Base-by-base conservation (phyloP, 108 stramenopile genomes). In the Asterionellopsis glacialis region DNA sequence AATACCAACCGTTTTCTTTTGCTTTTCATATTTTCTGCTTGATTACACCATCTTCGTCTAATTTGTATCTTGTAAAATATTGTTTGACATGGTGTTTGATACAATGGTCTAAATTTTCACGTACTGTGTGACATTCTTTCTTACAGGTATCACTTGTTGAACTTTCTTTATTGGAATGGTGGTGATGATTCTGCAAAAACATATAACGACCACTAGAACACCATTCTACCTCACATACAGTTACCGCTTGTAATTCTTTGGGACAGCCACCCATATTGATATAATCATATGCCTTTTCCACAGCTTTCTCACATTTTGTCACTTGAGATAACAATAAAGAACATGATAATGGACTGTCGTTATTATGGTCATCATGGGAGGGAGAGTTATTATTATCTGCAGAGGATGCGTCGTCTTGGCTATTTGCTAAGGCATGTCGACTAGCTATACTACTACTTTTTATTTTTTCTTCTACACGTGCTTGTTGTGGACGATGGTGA, bases 221-320 rank as follows among this genome's bases (percentile, higher is more conserved):
- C 74, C 74, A 75, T 61, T 75, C 67, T 12, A 42, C 62, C 55
- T 68, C 67, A 41, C 74, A 75, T 14, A 59, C 41, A 9, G 66
- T 64, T 28, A 59, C 22, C 0, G 50, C 23, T 41, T 68, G 57
- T 28, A 68, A 53, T 59, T 75, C 52, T 24, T 33, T 47, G 0
- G 67, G 63, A 40, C 74, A 75, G n/a, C 74, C 74, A 40, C 67
- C 43, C 59, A 75, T 41, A 45, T 75, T 75, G 38, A 75, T 75
- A 47, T 68, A 15, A 11, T 53, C 67, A 27, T 68, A 75, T 16
- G 74, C 74, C 51, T 50, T 25, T 41, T 19, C 12, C 1, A 75
- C 67, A 19, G 44, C 59, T 15, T 0, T 38, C 1, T 64, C 59
- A 33, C 74, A 68, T 22, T 66, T 60, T 6, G 11, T 22, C 15